A percentile compares a stretch with the other conserved stretches of the same genome.
These are phyloP conservation scores for Vittaforma corneae DNA, from an alignment of 371 early-diverging fungal genomes.

Conservation along the genomic window DNA sequence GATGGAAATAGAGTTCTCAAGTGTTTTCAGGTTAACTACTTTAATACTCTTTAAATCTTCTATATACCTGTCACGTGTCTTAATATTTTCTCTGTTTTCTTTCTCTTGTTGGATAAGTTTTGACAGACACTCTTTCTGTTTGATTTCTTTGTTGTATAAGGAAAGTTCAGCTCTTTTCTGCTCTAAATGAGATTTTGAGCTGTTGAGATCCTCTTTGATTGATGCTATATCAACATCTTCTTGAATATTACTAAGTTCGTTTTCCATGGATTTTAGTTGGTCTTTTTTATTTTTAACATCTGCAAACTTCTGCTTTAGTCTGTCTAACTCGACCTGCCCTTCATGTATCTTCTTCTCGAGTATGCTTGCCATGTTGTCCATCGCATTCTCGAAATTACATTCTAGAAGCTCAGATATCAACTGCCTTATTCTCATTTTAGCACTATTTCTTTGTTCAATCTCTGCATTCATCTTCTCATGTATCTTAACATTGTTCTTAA, in stretches of 20 bases:
- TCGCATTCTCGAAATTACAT: too few species aligned
- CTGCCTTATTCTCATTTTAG: constrained; percentile 8
- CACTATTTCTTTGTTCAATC: constrained; percentile 22
- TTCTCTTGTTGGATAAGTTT: not conserved
- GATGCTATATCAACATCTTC: not conserved
- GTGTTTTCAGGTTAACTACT: not conserved
- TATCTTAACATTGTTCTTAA: constrained; percentile 16
- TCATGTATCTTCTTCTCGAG: too few species aligned
- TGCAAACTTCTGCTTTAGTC: too few species aligned
- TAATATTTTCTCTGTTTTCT: not conserved
- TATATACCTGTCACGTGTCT: not conserved
- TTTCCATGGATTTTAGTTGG: constrained; percentile 9
- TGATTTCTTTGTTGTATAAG: not conserved
- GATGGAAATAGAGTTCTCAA: not conserved
- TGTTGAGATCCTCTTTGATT: not conserved
- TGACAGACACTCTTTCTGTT: not conserved
- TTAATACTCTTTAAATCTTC: not conserved
- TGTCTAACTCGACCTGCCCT: too few species aligned
- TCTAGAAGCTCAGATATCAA: constrained; percentile 6
- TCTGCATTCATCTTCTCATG: constrained; percentile 2
- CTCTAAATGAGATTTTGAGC: not conserved
- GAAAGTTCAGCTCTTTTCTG: not conserved
- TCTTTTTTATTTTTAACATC: too few species aligned
- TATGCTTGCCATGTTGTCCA: too few species aligned
- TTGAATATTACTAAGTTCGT: not conserved